Conservation (phyloP, 148 eudicot species). For the Polygonum aviculare region DNA sequence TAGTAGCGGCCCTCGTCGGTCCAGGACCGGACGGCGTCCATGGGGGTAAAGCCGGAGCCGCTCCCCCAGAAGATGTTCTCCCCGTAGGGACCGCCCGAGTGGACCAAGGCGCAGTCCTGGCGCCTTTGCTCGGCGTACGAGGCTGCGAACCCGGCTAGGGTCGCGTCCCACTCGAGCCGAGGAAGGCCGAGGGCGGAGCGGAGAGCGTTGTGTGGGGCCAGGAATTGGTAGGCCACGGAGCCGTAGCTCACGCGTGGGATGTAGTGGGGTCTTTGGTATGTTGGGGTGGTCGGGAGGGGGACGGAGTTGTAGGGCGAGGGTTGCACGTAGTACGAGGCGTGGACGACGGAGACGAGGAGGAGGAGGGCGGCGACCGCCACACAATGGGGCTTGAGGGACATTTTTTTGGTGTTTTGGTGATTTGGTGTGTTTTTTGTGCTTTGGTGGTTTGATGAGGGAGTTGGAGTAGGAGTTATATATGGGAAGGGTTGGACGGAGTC, state of each 20-base stretch:
- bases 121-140: conserved; percentile 45
- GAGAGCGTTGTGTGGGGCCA: conserved; percentile 58
- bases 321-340: conserved; percentile 1
- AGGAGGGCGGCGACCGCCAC: conserved; percentile 4
- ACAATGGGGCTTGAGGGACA: not conserved
- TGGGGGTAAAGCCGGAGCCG: conserved; percentile 44
- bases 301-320: not conserved
- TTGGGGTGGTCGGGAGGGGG: not conserved
- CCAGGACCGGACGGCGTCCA: conserved; percentile 51
- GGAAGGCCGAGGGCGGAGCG: conserved; percentile 32
- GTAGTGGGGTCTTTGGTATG: not conserved
- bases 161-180: conserved; percentile 54
- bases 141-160: conserved; percentile 41
- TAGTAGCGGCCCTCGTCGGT: conserved; percentile 38
- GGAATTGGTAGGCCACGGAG: conserved; percentile 20
- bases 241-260: not conserved
- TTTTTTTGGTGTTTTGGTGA: not conserved
- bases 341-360: not conserved
- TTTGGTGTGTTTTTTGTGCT: not conserved
- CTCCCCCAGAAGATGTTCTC: conserved; percentile 90
- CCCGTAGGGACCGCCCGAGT: conserved; percentile 66
- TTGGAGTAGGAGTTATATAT: not conserved
- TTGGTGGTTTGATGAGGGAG: not conserved
- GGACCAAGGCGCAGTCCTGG: conserved; percentile 45
- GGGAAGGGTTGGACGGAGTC: not conserved